Percentiles rank a stretch among this genome's conserved stretches.
Conservation (phyloP, 2,329 filamentous ascomycete genomes). For the Didymella pomorum region DNA sequence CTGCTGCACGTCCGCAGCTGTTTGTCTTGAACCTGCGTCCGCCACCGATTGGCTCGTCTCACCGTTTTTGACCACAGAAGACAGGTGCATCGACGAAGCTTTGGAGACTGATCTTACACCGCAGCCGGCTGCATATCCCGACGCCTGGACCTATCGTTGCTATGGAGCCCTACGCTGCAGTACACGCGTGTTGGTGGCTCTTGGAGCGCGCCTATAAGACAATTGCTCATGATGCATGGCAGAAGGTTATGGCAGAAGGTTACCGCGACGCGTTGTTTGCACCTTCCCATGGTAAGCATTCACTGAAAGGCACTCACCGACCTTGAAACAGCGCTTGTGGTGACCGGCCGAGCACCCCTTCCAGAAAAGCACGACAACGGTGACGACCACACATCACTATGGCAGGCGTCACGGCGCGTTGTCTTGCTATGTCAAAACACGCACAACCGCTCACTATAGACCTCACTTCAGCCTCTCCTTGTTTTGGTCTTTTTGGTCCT, state of each 20-base stretch:
- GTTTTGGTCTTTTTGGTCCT: constrained; percentile 3
- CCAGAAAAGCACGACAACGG: not conserved
- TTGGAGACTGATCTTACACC: not conserved
- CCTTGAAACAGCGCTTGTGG: not conserved
- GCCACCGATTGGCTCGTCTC: constrained; percentile 1
- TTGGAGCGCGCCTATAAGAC: not conserved
- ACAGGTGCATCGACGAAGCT: not conserved
- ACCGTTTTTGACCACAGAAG: not conserved
- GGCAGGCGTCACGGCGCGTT: constrained; percentile 4
- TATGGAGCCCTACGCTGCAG: not conserved
- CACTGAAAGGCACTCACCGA: not conserved
- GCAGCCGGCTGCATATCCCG: not conserved
- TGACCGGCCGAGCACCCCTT: too few species aligned
- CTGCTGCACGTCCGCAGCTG: constrained; percentile 9
- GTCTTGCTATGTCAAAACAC: not conserved
- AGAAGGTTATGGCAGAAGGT: not conserved
- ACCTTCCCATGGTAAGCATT: not conserved
- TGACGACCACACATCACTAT: constrained; percentile 2
- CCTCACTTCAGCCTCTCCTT: not conserved
- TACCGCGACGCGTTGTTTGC: not conserved
- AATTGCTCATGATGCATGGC: not conserved
- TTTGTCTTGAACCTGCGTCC: not conserved
- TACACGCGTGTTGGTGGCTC: not conserved
- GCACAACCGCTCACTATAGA: not conserved
- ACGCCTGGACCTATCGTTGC: not conserved